Conservation (phyloP, 78 protist genomes). For the Pelomyxa schiedti region DNA sequence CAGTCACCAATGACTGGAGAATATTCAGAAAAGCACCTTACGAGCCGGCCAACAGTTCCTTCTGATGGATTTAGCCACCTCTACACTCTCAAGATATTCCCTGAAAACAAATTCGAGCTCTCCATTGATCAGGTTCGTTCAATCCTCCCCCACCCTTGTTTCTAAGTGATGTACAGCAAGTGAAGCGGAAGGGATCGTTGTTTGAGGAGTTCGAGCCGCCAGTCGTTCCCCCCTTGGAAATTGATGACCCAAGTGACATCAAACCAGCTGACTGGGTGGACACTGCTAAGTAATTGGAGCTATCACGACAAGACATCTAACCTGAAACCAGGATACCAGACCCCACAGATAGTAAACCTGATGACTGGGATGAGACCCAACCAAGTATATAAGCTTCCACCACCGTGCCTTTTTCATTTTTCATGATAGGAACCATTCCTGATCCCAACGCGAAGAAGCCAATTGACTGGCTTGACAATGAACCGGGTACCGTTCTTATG, state of each 20-base stretch:
- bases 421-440: too few relatives aligned
- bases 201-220: constrained; percentile 63
- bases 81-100: constrained; percentile 83
- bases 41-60: constrained; percentile 13
- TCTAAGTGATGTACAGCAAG: too few relatives aligned
- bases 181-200: constrained; percentile 55
- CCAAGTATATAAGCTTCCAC: constrained; percentile 37
- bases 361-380: constrained; percentile 89
- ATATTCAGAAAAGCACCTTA: constrained; percentile 46
- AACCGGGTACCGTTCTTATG: constrained; percentile 57
- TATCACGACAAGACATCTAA: constrained; percentile 58
- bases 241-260: constrained; percentile 73
- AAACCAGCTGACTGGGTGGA: constrained; percentile 94
- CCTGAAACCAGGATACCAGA: too few relatives aligned
- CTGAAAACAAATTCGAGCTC: constrained; percentile 84
- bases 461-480: constrained; percentile 70
- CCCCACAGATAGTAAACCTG: constrained; percentile 82
- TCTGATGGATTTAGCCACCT: constrained; percentile 80
- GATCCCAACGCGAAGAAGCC: constrained; percentile 74
- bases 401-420: background rate
- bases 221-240: constrained; percentile 56
- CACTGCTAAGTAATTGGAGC: constrained; percentile 39
- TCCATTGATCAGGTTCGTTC: constrained; percentile 65
- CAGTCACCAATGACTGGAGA: constrained; percentile 37
- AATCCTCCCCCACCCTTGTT: too few relatives aligned